Evolutionary conservation across 768 basidiomycete species (phyloP).

Genomic region (Vishniacozyma victoriae): DNA sequence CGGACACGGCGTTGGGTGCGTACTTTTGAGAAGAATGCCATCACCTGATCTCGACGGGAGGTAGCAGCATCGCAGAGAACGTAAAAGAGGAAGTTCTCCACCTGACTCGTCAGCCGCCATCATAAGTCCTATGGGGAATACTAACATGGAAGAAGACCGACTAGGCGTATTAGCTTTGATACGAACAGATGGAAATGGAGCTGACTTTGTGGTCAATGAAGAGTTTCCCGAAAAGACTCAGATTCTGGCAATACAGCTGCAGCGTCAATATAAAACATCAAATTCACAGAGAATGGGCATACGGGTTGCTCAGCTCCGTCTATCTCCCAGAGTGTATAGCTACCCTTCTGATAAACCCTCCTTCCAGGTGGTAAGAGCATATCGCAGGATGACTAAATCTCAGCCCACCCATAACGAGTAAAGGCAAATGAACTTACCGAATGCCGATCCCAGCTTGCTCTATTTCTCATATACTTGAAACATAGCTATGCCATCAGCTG

Average conservation of each 20-base stretch:
- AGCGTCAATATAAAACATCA: neutral
- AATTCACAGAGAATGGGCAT: constrained; percentile 17
- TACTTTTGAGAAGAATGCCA: constrained; percentile 71
- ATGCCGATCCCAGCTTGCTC: constrained; percentile 61
- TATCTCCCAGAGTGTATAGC: constrained; percentile 89
- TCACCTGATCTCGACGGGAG: constrained; percentile 69
- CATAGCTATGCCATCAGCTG: constrained; percentile 50
- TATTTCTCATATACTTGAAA: constrained; percentile 92
- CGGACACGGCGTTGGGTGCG: no score
- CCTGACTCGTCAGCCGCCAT: constrained; percentile 10
- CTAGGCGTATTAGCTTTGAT: constrained; percentile 6
- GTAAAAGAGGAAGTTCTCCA: constrained; percentile 69
- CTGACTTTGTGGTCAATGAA: constrained; percentile 95
- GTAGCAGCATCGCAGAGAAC: constrained; percentile 73
- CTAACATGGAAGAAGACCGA: constrained; percentile 41
- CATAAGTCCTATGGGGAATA: neutral
- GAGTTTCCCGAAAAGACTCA: constrained; percentile 93
- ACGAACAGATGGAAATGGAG: neutral
- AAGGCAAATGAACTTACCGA: constrained; percentile 51
- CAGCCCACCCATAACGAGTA: neutral
- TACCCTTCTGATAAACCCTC: constrained; percentile 84
- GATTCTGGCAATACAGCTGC: constrained; percentile 92
- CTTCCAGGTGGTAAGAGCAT: constrained; percentile 64
- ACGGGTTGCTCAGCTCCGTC: constrained; percentile 84
- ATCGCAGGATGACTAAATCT: constrained; percentile 1